Conservation (phyloP, 805 yeast genomes). For the Saccharomycopsis oosterbeekiorum region DNA sequence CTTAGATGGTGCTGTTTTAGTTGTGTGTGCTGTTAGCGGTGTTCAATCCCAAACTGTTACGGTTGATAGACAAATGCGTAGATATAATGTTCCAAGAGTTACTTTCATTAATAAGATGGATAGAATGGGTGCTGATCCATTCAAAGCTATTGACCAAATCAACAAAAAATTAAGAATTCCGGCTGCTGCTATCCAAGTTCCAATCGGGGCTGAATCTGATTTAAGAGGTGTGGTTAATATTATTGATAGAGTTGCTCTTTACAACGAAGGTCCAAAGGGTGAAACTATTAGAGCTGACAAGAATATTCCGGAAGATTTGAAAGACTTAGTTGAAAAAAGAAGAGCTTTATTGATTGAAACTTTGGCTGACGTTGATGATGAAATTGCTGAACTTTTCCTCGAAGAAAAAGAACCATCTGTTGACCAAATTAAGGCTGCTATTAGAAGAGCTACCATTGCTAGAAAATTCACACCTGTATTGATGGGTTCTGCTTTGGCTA, state of each 20-base stretch:
- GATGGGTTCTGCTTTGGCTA: constrained; percentile 98
- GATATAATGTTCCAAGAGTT: constrained; percentile 93
- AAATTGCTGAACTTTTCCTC: constrained; percentile 83
- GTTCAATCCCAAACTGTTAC: constrained; percentile 98
- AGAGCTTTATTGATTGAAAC: constrained; percentile 81
- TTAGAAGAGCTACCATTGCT: constrained; percentile 90
- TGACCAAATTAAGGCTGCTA: constrained; percentile 78
- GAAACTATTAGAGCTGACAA: constrained; percentile 53
- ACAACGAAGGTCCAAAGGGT: constrained; percentile 87
- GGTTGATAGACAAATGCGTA: constrained; percentile 97
- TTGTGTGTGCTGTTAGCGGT: constrained; percentile 97
- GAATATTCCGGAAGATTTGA: constrained; percentile 70
- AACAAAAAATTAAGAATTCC: constrained; percentile 80
- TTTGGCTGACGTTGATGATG: constrained; percentile 96
- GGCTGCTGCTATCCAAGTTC: constrained; percentile 97
- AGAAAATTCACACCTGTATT: constrained; percentile 97
- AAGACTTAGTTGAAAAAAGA: constrained; percentile 81
- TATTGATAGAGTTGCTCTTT: constrained; percentile 76
- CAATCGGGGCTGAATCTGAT: constrained; percentile 86
- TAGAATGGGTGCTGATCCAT: constrained; percentile 98
- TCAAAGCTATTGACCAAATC: constrained; percentile 87
- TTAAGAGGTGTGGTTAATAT: constrained; percentile 86
- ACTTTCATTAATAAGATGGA: constrained; percentile 98
- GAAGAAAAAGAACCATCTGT: constrained; percentile 84
- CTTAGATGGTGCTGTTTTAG: constrained; percentile 94